A percentile compares a stretch with the other conserved stretches of the same genome.
Evolutionary conservation across 108 stramenopile species (phyloP).

Genomic region (Pseudonitzschia pungens): DNA sequence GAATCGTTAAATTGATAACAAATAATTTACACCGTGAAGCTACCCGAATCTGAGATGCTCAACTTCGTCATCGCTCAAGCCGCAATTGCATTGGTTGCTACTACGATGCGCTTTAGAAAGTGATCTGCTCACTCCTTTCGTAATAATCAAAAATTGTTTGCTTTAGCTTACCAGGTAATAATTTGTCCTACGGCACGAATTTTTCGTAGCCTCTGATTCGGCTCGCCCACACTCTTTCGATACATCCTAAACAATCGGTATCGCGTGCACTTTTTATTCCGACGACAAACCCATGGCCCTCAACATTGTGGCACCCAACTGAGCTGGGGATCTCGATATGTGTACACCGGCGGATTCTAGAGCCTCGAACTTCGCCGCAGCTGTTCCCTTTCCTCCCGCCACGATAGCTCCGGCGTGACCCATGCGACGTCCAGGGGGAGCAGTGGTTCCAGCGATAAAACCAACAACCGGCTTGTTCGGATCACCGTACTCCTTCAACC

Average conservation of each 20-base stretch:
- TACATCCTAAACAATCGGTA: neutral
- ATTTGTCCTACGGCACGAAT: too few relatives aligned
- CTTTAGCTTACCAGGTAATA: too few relatives aligned
- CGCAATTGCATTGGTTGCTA: too few relatives aligned
- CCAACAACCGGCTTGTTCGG: constrained; percentile 98
- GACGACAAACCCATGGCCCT: constrained; percentile 82
- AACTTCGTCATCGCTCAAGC: too few relatives aligned
- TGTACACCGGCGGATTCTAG: constrained; percentile 93
- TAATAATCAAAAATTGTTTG: too few relatives aligned
- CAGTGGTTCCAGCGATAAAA: constrained; percentile 99
- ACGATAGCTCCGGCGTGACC: constrained; percentile 99
- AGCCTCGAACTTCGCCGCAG: constrained; percentile 94
- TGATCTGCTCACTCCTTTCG: too few relatives aligned
- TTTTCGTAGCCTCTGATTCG: too few relatives aligned
- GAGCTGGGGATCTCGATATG: constrained; percentile 91
- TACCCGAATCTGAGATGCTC: too few relatives aligned
- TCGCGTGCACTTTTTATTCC: neutral
- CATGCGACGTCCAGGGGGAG: constrained; percentile 99
- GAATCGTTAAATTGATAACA: too few relatives aligned
- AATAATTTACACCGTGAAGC: too few relatives aligned
- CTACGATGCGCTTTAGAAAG: too few relatives aligned
- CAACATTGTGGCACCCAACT: constrained; percentile 95
- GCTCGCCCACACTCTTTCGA: neutral
- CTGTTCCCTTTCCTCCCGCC: constrained; percentile 96
- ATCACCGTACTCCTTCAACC: constrained; percentile 95